Evolutionary conservation across 2,329 filamentous ascomycete genomes (phyloP).

Genomic region (Hysterium pulicare): DNA sequence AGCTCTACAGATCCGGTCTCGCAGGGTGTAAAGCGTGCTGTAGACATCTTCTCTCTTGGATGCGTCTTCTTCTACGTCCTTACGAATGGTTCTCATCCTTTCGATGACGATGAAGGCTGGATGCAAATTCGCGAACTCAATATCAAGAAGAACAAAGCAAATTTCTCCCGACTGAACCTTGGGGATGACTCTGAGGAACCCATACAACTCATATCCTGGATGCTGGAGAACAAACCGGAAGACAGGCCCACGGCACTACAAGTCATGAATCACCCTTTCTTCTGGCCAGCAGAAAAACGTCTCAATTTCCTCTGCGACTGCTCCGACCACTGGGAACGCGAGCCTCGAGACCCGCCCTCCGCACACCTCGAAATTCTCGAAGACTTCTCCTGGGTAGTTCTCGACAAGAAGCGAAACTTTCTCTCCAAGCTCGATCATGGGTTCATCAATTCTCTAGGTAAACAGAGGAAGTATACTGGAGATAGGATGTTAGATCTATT

Average conservation of each 20-base stretch:
- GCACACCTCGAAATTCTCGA: constrained; percentile 60
- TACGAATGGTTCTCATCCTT: constrained; percentile 87
- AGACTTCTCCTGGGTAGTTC: constrained; percentile 43
- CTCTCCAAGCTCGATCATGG: constrained; percentile 69
- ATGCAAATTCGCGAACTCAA: constrained; percentile 84
- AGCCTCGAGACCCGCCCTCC: constrained; percentile 79
- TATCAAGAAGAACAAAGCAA: constrained; percentile 84
- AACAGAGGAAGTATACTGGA: constrained; percentile 92
- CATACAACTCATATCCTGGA: constrained; percentile 77
- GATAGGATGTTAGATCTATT: constrained; percentile 79
- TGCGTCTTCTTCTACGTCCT: constrained; percentile 99
- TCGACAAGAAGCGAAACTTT: constrained; percentile 68
- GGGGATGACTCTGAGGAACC: constrained; percentile 86
- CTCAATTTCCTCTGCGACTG: constrained; percentile 93
- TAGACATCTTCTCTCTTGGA: constrained; percentile 95
- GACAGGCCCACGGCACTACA: constrained; percentile 69
- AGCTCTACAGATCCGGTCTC: constrained; percentile 42
- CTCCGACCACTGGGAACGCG: constrained; percentile 94
- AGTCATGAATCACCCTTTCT: constrained; percentile 92
- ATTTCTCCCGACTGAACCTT: constrained; percentile 68
- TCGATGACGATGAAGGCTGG: constrained; percentile 89
- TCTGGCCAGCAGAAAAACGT: constrained; percentile 87
- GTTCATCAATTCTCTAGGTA: constrained; percentile 86
- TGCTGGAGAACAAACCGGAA: constrained; percentile 67
- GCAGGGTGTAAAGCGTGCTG: constrained; percentile 86